A percentile compares a stretch with the other conserved stretches of the same genome.
These are phyloP conservation scores for Porphyrellus cyaneotinctus DNA, from an alignment of 768 basidiomycete genomes.

Conservation along the genomic window DNA sequence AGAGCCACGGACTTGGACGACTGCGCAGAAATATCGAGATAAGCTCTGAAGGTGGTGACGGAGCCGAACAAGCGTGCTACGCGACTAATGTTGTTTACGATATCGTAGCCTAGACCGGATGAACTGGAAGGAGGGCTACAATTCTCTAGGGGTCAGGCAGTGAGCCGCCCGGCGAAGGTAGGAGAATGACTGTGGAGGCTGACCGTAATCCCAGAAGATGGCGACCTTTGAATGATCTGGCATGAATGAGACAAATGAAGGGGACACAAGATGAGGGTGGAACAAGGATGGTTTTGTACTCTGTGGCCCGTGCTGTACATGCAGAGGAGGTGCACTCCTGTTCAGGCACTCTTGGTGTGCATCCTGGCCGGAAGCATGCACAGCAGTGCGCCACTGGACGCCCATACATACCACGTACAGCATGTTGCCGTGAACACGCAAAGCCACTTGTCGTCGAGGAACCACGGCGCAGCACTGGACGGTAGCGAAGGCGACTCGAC, in stretches of 20 bases:
- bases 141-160: conserved; percentile 25
- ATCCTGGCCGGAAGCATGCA: conserved; percentile 10
- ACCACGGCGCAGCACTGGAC: neutral
- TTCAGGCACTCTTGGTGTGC: conserved; percentile 10
- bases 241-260: conserved; percentile 28
- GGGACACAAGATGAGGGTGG: conserved; percentile 7
- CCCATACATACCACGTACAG: conserved; percentile 16
- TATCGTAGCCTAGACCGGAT: conserved; percentile 36
- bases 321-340: conserved; percentile 7
- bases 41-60: conserved; percentile 50
- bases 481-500: neutral
- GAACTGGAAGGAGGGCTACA: conserved; percentile 29
- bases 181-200: conserved; percentile 2
- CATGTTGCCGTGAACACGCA: conserved; percentile 9
- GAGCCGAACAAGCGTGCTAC: conserved; percentile 46
- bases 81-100: conserved; percentile 41
- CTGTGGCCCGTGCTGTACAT: conserved; percentile 8
- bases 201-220: conserved; percentile 40
- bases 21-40: conserved; percentile 44
- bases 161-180: neutral
- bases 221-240: conserved; percentile 37
- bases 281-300: conserved; percentile 23
- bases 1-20: conserved; percentile 30
- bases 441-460: neutral
- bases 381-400: conserved; percentile 21